Evolutionary conservation across 257 asterid genomes (phyloP), one percentile per base, ranked within the genome.

Genomic region (Echites panduratus): DNA sequence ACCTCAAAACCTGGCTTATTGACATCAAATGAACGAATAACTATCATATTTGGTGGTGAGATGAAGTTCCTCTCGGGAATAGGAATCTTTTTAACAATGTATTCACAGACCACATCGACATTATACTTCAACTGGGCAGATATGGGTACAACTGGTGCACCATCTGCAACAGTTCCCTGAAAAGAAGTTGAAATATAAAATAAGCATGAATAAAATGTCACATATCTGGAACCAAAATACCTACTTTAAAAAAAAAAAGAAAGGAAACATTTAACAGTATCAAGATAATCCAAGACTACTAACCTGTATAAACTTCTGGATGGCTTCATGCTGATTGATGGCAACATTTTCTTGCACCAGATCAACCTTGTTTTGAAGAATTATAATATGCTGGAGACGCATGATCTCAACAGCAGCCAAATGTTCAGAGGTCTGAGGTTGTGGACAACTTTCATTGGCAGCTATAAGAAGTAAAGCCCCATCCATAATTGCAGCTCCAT

Each of bases 1-100:
- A 95, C 96, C 86, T 95, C 99, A 72, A 87, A 95, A 17, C 99
- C 99, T 73, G 99, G 99, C 81, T 92, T 95, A 76, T 95, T 95
- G 76, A 95, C 99, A 52, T 95, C 99, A 74, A 95, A 95, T 59
- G 99, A 95, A 77, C 99, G 88, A 80, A 95, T 95, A 26, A 95
- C 96, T 67, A 95, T 95, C 99, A 95, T 92, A 81, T 92, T 95
- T 41, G 99, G 99, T 2, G 99, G 95, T 20, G 95, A 87, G 70
- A 78, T 86, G 82, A 95, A 95, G 80, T 95, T 78, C 85, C 99
- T 87, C 73, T 62, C 91, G 0, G 98, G 99, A 70, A 95, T 92
- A 17, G 98, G 99, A 76, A 95, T 95, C 80, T 81, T 88, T 77
- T 95, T 92, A 79, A 86, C 92, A 38, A 95, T 80, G 66, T 92